Percentiles rank a stretch among this genome's conserved stretches.
phyloP scores from a whole-genome alignment of 2,329 filamentous ascomycete species.

The Leptographium lundbergii region DNA sequence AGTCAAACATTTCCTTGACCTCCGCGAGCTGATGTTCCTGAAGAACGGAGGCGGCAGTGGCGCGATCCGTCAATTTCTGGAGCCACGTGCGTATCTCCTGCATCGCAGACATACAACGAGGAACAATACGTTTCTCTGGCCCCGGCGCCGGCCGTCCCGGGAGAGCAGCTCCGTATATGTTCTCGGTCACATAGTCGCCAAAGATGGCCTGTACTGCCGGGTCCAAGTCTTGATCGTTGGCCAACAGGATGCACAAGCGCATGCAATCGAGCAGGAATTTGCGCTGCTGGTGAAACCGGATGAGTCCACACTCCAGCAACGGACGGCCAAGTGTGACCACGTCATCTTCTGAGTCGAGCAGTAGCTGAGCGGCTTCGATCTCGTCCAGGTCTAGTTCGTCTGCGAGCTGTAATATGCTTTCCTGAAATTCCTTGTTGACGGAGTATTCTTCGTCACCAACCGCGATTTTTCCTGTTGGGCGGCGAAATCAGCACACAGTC shows the following conservation, averaged over 20 bases:
- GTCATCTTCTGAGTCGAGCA: slow-evolving; percentile 62
- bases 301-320: slow-evolving; percentile 64
- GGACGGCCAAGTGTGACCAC: slow-evolving; percentile 56
- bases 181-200: slow-evolving; percentile 41
- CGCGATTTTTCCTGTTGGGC: slow-evolving; percentile 54
- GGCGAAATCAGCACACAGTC: not conserved
- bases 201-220: slow-evolving; percentile 34
- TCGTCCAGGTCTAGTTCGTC: slow-evolving; percentile 89
- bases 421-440: slow-evolving; percentile 79
- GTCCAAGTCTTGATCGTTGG: slow-evolving; percentile 43
- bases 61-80: slow-evolving; percentile 59
- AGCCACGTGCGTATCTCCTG: slow-evolving; percentile 65
- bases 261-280: slow-evolving; percentile 74
- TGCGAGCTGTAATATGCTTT: slow-evolving; percentile 67
- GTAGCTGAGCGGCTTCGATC: slow-evolving; percentile 63
- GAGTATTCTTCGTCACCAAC: slow-evolving; percentile 62
- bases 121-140: slow-evolving; percentile 49
- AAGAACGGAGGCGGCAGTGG: slow-evolving; percentile 63
- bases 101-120: slow-evolving; percentile 67
- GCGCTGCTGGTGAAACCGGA: slow-evolving; percentile 78
- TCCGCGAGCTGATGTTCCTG: slow-evolving; percentile 50
- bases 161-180: slow-evolving; percentile 37
- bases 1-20: slow-evolving; percentile 64
- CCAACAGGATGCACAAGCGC: slow-evolving; percentile 62
- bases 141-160: slow-evolving; percentile 30